Evolutionary conservation across 1,139 yeast genomes (phyloP).

Genomic region (Saccharomycopsis phalli): DNA sequence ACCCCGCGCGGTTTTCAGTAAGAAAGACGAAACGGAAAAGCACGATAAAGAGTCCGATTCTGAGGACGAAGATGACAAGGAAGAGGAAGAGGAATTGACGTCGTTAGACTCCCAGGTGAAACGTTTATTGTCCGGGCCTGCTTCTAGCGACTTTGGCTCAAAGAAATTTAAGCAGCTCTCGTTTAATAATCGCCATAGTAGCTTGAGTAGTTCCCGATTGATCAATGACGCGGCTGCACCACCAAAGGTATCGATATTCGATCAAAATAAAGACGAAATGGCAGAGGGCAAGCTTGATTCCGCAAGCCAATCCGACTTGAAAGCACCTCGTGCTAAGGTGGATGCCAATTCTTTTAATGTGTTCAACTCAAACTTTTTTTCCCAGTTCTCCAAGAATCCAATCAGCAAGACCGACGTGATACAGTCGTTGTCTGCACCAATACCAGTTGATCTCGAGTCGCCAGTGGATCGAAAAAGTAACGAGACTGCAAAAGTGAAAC

Average conservation of each 20-base stretch:
- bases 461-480: neutral
- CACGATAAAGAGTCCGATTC: neutral
- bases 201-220: conserved; percentile 9
- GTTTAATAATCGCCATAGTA: conserved; percentile 7
- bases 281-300: too few species aligned
- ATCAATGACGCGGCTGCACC: conserved; percentile 17
- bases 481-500: neutral
- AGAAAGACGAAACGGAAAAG: neutral
- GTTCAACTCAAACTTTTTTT: conserved; percentile 16
- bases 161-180: conserved; percentile 17
- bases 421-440: neutral
- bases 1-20: conserved; percentile 10
- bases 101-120: conserved; percentile 16
- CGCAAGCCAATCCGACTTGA: too few species aligned
- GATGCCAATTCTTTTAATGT: conserved; percentile 16
- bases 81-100: conserved; percentile 4
- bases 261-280: conserved; percentile 4
- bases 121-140: conserved; percentile 13
- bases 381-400: conserved; percentile 10
- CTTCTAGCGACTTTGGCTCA: conserved; percentile 15
- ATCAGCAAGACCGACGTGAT: conserved; percentile 3
- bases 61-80: conserved; percentile 1
- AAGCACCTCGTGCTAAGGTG: too few species aligned
- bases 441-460: neutral
- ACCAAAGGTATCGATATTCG: conserved; percentile 13